Evolutionary conservation across 495 filamentous ascomycete genomes (phyloP).

Genomic region (Haplographium delicatum): DNA sequence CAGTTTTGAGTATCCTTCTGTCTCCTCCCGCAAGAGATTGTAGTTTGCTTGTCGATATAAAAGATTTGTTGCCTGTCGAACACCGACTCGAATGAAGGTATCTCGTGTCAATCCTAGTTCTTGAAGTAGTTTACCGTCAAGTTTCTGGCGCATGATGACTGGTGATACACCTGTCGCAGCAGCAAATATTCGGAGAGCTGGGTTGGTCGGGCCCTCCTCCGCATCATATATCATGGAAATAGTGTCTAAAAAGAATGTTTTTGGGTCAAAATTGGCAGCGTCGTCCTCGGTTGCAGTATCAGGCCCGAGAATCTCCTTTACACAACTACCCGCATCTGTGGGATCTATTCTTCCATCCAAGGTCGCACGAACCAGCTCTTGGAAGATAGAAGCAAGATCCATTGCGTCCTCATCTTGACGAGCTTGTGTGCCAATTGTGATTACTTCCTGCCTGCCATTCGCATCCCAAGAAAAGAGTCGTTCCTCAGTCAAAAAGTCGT

Average conservation of each 20-base stretch:
- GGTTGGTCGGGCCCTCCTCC: conserved; percentile 39
- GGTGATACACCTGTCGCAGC: conserved; percentile 66
- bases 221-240: conserved; percentile 69
- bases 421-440: conserved; percentile 48
- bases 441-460: conserved; percentile 45
- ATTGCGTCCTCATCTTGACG: conserved; percentile 59
- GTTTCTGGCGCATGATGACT: conserved; percentile 66
- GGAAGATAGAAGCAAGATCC: conserved; percentile 65
- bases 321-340: conserved; percentile 60
- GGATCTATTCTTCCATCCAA: conserved; percentile 62
- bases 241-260: conserved; percentile 73
- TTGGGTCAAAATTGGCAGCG: conserved; percentile 47
- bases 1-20: conserved; percentile 88
- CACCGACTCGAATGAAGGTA: conserved; percentile 74
- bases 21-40: conserved; percentile 92
- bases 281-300: conserved; percentile 39
- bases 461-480: conserved; percentile 40
- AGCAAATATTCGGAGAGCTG: conserved; percentile 51
- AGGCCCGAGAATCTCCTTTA: conserved; percentile 68
- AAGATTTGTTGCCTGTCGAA: conserved; percentile 83
- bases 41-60: conserved; percentile 95
- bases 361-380: conserved; percentile 74
- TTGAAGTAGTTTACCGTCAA: conserved; percentile 74
- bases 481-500: conserved; percentile 42
- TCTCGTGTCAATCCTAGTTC: conserved; percentile 73